Evolutionary conservation across 805 yeast genomes (phyloP).

Genomic region (Wickerhamiella hasegawae): DNA sequence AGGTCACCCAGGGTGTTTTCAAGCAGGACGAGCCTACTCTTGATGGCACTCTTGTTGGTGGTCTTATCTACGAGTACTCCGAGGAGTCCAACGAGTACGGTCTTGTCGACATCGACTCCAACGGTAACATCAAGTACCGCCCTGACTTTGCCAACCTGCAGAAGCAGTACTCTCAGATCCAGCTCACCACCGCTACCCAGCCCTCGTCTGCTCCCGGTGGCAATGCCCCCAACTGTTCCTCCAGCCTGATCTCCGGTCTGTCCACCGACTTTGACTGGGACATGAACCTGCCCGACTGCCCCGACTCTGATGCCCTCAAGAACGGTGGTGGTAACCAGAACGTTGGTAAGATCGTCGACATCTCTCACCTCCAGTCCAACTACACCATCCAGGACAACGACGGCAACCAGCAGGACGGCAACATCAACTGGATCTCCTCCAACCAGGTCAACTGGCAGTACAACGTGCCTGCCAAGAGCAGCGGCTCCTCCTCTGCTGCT

Average conservation of each 20-base stretch:
- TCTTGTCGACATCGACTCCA: slow-evolving; percentile 40
- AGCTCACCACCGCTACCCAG: slow-evolving; percentile 13
- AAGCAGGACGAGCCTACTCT: slow-evolving; percentile 32
- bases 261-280: slow-evolving; percentile 18
- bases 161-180: slow-evolving; percentile 32
- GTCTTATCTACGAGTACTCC: slow-evolving; percentile 82
- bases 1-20: slow-evolving; percentile 49
- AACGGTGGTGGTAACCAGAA: slow-evolving; percentile 26
- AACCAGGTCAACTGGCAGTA: slow-evolving; percentile 16
- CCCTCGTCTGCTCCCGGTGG: slow-evolving; percentile 9
- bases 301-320: slow-evolving; percentile 21
- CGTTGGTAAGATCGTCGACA: slow-evolving; percentile 20
- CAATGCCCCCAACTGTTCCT: slow-evolving; percentile 13
- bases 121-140: slow-evolving; percentile 33
- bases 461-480: slow-evolving; percentile 9
- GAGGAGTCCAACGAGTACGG: slow-evolving; percentile 70
- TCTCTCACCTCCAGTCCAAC: slow-evolving; percentile 15
- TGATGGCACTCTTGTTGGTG: slow-evolving; percentile 48
- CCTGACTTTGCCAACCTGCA: slow-evolving; percentile 50
- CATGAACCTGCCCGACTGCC: slow-evolving; percentile 23
- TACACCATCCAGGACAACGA: slow-evolving; percentile 18
- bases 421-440: slow-evolving; percentile 11
- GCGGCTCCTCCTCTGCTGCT: neutral
- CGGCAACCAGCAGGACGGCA: slow-evolving; percentile 17
- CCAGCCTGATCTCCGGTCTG: slow-evolving; percentile 9